Evolutionary conservation across 805 yeast species (phyloP).

Genomic region (Dipodascopsis uninucleata): DNA sequence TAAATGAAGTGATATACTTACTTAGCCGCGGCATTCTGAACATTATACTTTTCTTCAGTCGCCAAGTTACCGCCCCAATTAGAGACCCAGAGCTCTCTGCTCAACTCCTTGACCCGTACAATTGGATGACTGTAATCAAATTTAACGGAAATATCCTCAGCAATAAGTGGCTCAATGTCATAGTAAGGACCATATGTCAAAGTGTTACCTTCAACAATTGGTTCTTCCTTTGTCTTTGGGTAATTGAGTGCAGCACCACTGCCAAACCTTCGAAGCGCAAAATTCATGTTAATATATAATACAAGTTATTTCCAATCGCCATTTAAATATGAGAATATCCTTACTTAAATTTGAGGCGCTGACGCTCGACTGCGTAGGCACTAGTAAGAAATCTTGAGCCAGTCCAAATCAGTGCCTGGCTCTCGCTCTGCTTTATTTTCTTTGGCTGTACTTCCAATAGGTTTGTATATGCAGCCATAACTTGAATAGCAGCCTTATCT

Average conservation of each 20-base stretch:
- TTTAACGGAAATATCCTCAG: slow-evolving; percentile 39
- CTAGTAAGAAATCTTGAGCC: slow-evolving; percentile 57
- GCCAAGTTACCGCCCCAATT: slow-evolving; percentile 71
- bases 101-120: slow-evolving; percentile 53
- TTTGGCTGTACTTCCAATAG: slow-evolving; percentile 61
- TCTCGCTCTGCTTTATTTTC: slow-evolving; percentile 53
- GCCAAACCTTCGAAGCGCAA: slow-evolving; percentile 4
- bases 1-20: slow-evolving; percentile 8
- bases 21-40: slow-evolving; percentile 70
- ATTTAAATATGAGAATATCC: slow-evolving; percentile 36
- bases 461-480: slow-evolving; percentile 49
- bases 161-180: slow-evolving; percentile 46
- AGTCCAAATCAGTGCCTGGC: slow-evolving; percentile 55
- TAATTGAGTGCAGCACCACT: slow-evolving; percentile 29
- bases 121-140: slow-evolving; percentile 68
- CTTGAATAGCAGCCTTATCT: slow-evolving; percentile 46
- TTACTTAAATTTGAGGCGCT: slow-evolving; percentile 47
- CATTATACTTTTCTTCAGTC: slow-evolving; percentile 81
- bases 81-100: slow-evolving; percentile 79
- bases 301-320: neutral
- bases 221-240: slow-evolving; percentile 38
- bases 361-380: slow-evolving; percentile 55
- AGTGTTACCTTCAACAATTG: slow-evolving; percentile 29
- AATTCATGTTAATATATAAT: neutral
- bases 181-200: slow-evolving; percentile 56